Evolutionary conservation across 108 stramenopile genomes (phyloP), one percentile per base, ranked within the genome.

Genomic region (Pseudonitzschia multiseries): DNA sequence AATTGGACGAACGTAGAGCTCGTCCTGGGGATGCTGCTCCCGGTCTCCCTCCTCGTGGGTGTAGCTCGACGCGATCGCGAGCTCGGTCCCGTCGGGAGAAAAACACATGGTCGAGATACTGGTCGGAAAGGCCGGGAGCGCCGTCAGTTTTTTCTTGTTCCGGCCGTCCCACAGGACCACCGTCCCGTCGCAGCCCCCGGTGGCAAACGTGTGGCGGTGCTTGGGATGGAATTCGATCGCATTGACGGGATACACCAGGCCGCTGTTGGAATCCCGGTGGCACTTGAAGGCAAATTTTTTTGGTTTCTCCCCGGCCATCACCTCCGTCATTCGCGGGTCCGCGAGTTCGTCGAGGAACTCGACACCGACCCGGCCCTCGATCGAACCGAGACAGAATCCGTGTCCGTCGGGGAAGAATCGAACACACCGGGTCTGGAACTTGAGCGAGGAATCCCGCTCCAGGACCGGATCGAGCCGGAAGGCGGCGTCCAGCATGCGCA

Each of bases 21-120:
- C 92, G 70, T 96, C 95, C 54, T 86, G 72, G 1, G 95, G 95
- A 80, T 93, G 91, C 13, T 31, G 8, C 76, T 96, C 95, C 57
- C 91, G 84, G 67, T 98, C 97, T n/a, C 98, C 98, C 69, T 97
- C 93, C 88, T 99, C 98, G 75, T 93, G 98, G 10, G 97, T 97
- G 82, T 99, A 99, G 33, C 89, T 91, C 36, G 88, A 77, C 0
- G 98, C 97, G 63, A 99, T 86, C 40, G 98, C 98, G 53, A 99
- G 75, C 31, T 92, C 83, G 15, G 75, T 73, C 40, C 90, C 92
- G 95, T 92, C 26, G 64, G 53, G 67, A 86, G 89, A 74, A 96
- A 99, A 67, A 18, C 95, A 90, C 48, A 99, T 73, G 22, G 90
- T 80, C 5, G 97, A 87, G 42, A 99, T 83, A 51, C 91, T 90